Evolutionary conservation across 2,329 filamentous ascomycete species (phyloP), one percentile per base, ranked within the genome.

Genomic region (Chaetomium sp.): DNA sequence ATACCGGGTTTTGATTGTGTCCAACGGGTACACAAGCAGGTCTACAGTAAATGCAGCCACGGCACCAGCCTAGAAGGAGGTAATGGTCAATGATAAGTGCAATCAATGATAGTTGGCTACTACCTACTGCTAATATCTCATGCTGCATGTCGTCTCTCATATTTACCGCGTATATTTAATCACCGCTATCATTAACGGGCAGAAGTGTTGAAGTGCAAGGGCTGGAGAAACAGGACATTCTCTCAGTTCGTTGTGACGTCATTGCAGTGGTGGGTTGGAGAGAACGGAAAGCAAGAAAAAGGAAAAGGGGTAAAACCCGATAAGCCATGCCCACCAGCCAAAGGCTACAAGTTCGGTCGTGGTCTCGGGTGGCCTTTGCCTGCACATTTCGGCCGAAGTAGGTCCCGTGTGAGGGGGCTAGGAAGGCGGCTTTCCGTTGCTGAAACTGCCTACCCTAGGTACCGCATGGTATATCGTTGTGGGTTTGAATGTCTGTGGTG

Each of bases 21-120:
- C 93, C 19, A 97, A 82, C 0, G 93, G 93, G 72, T 95, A 96
- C 42, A 97, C 86, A 19, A 96, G 81, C 57, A 96, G 81, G 75
- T 97, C 92, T 63, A 97, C 90, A 1, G 90, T 89, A 74, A 96
- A 92, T 29, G 92, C 93, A 68, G 93, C 93, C 61, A 90, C 84
- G 61, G 92, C 92, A 63, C 93, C 93, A 55, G 93, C 92, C 91
- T 95, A 42, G 38, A n/a, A 42, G 16, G 13, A 42, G 38, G 16
- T 42, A n/a, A 19, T 42, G 16, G 38, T 42, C 13, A 42, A 16
- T n/a, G 38, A n/a, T n/a, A 42, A 42, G 13, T 7, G 38, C 5
- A 19, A 42, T 16, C 13, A 16, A 16, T 42, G 19, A n/a, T 42
- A 16, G 19, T 42, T 6, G 16, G 7, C 38, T 42, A n/a, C 38